Percentiles rank a stretch among this genome's conserved stretches.
phyloP scores from a whole-genome alignment of 768 basidiomycete species.

The Termitomyces sp. region DNA sequence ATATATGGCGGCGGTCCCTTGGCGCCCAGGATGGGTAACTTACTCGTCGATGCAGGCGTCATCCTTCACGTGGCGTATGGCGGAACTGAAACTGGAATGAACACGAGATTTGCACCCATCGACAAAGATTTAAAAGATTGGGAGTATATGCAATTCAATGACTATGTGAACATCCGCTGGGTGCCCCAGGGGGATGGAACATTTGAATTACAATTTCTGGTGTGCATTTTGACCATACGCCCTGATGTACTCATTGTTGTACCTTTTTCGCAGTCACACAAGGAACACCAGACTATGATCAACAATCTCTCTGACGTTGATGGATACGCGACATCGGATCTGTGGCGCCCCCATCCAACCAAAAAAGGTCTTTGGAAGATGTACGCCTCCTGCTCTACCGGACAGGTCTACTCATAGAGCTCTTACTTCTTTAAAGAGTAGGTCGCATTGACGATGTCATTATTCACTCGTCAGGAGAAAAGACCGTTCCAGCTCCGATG shows the following conservation, averaged over 20 bases:
- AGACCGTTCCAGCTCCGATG: slow-evolving; percentile 30
- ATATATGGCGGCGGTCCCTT: slow-evolving; percentile 12
- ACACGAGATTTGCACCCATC: slow-evolving; percentile 8
- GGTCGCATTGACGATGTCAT: slow-evolving; percentile 37
- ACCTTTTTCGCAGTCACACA: not conserved
- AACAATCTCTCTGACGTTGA: slow-evolving; percentile 2
- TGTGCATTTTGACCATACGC: slow-evolving; percentile 2
- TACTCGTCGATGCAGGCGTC: slow-evolving; percentile 9
- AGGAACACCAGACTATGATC: not conserved
- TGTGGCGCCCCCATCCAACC: slow-evolving; percentile 4
- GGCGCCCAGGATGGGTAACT: slow-evolving; percentile 8
- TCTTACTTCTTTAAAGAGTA: slow-evolving; percentile 17
- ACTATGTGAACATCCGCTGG: slow-evolving; percentile 23
- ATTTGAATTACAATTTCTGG: slow-evolving; percentile 33
- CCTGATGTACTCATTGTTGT: not conserved
- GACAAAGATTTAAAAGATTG: slow-evolving; percentile 13
- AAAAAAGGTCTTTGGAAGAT: slow-evolving; percentile 6
- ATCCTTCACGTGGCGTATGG: slow-evolving; percentile 9
- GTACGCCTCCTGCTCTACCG: not conserved
- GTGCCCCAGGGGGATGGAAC: slow-evolving; percentile 28
- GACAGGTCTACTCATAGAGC: not conserved
- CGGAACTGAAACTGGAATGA: slow-evolving; percentile 13
- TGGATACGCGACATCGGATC: slow-evolving; percentile 5
- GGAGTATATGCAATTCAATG: slow-evolving; percentile 11
- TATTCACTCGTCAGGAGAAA: slow-evolving; percentile 29